phyloP scores from a whole-genome alignment of 768 basidiomycete genomes.

The Clitopilus passeckerianus region DNA sequence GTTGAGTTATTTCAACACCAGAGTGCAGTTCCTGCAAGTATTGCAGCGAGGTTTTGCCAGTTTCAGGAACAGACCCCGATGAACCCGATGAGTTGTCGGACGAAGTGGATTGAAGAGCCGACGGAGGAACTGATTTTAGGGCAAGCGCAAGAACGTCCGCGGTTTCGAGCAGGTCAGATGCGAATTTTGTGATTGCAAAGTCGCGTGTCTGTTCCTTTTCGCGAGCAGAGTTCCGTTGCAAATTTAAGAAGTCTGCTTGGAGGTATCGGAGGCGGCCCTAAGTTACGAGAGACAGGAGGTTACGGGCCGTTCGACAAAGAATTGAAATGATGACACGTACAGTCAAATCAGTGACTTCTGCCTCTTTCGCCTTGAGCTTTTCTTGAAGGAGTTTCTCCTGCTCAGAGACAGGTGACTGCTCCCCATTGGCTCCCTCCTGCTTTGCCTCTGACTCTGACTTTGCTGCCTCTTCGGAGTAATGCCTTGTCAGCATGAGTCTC shows the following conservation, averaged over 20 bases:
- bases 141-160: constrained; percentile 88
- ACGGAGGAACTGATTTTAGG: constrained; percentile 68
- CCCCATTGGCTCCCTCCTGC: constrained; percentile 18
- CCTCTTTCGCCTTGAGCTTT: constrained; percentile 78
- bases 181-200: constrained; percentile 91
- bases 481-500: neutral
- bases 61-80: constrained; percentile 23
- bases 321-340: constrained; percentile 36
- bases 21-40: constrained; percentile 70
- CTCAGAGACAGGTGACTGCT: constrained; percentile 17
- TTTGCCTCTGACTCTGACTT: constrained; percentile 21
- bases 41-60: constrained; percentile 50
- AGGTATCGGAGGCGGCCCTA: constrained; percentile 88
- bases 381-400: constrained; percentile 15
- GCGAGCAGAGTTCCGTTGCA: constrained; percentile 85
- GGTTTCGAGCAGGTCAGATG: constrained; percentile 82
- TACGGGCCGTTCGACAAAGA: neutral
- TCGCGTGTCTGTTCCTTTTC: constrained; percentile 92
- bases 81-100: constrained; percentile 21
- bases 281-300: constrained; percentile 2
- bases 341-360: constrained; percentile 77
- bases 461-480: constrained; percentile 34
- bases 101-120: constrained; percentile 30
- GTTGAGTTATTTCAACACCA: constrained; percentile 91
- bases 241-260: constrained; percentile 93